Percentiles rank a stretch among this genome's conserved stretches.
Conservation (phyloP, 140 eudicot species). For the Stevia rebaudiana region DNA sequence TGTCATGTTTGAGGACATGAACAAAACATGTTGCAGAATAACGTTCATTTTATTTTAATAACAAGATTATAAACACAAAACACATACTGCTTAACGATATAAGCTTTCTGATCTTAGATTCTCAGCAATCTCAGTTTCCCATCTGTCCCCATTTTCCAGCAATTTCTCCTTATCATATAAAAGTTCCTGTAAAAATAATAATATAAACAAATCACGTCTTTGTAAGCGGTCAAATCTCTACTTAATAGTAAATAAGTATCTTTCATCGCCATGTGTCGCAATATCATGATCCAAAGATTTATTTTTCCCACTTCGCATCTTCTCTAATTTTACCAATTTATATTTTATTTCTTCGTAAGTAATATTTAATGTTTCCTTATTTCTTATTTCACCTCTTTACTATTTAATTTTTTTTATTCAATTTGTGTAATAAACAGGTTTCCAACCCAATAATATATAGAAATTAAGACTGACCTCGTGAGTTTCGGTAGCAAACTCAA, state of each 20-base stretch:
- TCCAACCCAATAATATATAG: background rate
- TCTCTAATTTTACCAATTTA: no score
- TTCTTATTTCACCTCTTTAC: no score
- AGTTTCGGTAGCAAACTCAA: constrained; percentile 97
- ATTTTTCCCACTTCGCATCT: no score
- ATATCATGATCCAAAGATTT: no score
- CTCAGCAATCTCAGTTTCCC: constrained; percentile 99
- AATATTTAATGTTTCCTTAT: no score
- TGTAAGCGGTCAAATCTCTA: background rate
- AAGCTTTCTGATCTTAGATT: constrained; percentile 91
- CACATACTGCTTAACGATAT: constrained; percentile 47
- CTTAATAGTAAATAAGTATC: no score
- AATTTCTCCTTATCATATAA: constrained; percentile 98
- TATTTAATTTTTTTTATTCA: no score
- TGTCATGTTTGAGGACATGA: constrained; percentile 18
- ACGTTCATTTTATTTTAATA: constrained; percentile 24
- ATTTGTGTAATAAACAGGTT: no score
- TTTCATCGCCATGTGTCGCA: no score
- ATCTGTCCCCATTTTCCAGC: constrained; percentile 93
- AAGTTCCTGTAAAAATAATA: constrained; percentile 55
- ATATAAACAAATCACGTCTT: background rate
- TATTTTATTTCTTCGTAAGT: no score
- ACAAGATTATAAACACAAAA: constrained; percentile 14
- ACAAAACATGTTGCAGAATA: constrained; percentile 15
- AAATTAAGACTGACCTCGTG: constrained; percentile 63